Evolutionary conservation across 768 basidiomycete genomes (phyloP).

Genomic region (Amanita pseudoporphyria): DNA sequence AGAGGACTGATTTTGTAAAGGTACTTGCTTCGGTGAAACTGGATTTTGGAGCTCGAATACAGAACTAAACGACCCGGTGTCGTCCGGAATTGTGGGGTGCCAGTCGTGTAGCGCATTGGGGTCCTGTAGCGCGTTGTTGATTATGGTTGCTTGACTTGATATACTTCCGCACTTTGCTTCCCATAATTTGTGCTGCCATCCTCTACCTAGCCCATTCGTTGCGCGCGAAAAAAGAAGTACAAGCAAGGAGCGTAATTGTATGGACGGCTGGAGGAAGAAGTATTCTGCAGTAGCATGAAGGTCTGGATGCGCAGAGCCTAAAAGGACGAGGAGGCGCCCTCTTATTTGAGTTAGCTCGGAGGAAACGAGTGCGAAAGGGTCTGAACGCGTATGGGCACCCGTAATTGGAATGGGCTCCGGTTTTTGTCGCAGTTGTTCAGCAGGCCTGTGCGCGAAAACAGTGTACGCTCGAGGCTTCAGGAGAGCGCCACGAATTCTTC

Average conservation of each 20-base stretch:
- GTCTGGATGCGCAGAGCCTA: constrained; percentile 84
- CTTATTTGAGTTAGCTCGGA: constrained; percentile 67
- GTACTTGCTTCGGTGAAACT: not conserved
- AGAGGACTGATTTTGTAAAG: constrained; percentile 15
- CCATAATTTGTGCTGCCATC: constrained; percentile 54
- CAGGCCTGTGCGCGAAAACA: constrained; percentile 33
- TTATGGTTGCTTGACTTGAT: constrained; percentile 41
- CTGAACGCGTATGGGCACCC: constrained; percentile 24
- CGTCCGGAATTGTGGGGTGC: constrained; percentile 81
- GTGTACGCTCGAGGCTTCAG: constrained; percentile 22
- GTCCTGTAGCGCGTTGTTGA: constrained; percentile 73
- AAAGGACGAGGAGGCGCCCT: constrained; percentile 59
- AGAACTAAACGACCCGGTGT: constrained; percentile 56
- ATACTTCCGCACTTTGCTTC: constrained; percentile 48
- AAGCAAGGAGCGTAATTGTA: constrained; percentile 83
- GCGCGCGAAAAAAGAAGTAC: constrained; percentile 87
- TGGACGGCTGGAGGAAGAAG: constrained; percentile 85
- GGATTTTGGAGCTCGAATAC: constrained; percentile 42
- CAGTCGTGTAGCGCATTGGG: constrained; percentile 84
- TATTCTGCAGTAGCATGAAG: constrained; percentile 84
- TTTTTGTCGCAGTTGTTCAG: constrained; percentile 19
- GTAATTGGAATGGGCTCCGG: constrained; percentile 21
- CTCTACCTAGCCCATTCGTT: constrained; percentile 77
- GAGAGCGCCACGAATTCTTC: not conserved
- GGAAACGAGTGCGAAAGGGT: constrained; percentile 64